These are phyloP conservation scores for Solanum stenotomum DNA, from an alignment of 257 asterid species.

Conservation along the genomic window DNA sequence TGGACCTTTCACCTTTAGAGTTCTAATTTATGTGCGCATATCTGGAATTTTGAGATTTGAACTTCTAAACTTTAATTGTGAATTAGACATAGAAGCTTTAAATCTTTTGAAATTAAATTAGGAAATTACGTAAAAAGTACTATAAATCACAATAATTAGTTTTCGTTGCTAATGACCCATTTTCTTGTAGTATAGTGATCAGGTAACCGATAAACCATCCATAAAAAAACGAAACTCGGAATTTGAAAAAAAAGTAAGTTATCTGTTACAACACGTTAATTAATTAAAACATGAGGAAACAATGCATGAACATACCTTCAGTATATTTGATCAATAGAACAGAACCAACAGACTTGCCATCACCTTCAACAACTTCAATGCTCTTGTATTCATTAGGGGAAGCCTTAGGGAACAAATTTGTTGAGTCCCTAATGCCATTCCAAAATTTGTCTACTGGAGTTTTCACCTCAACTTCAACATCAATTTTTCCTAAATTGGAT, in stretches of 20 bases:
- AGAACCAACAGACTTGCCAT: slow-evolving; percentile 57
- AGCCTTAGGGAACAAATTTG: slow-evolving; percentile 60
- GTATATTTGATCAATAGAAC: slow-evolving; percentile 48
- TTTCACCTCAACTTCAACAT: slow-evolving; percentile 56
- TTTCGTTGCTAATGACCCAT: not conserved
- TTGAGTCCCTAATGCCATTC: slow-evolving; percentile 48
- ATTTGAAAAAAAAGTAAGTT: not conserved
- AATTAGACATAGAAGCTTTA: too few relatives aligned
- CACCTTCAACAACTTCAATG: slow-evolving; percentile 75
- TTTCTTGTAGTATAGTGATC: not conserved
- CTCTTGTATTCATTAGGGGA: slow-evolving; percentile 48
- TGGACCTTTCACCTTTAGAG: too few relatives aligned
- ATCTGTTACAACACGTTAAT: not conserved
- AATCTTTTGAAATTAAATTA: too few relatives aligned
- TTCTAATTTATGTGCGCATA: not conserved
- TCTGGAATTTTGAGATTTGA: rapidly evolving
- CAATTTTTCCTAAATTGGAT: slow-evolving; percentile 27
- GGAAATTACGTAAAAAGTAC: too few relatives aligned
- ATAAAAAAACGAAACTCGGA: not conserved
- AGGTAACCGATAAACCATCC: not conserved
- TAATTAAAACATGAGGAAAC: not conserved
- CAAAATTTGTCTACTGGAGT: slow-evolving; percentile 48
- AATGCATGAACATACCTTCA: slow-evolving; percentile 29
- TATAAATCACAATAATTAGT: not conserved
- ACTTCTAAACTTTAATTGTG: too few relatives aligned